phyloP scores from a whole-genome alignment of 352 stramenopile species.

The Stephanocyclus meneghinianus region DNA sequence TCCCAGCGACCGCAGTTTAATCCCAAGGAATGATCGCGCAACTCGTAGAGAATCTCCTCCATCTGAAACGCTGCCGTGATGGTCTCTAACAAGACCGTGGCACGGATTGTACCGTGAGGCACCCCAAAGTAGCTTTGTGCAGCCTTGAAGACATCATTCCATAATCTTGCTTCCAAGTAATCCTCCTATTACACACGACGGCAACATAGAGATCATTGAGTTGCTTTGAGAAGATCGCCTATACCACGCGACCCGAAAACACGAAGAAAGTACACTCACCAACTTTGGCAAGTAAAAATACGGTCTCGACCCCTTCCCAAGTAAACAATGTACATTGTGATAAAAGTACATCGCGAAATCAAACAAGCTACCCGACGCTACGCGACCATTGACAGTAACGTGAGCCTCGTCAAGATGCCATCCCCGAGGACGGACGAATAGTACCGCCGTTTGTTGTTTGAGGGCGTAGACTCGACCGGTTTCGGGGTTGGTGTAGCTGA shows the following conservation, averaged over 20 bases:
- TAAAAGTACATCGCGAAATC: slow-evolving; percentile 96
- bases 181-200: slow-evolving; percentile 77
- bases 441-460: slow-evolving; percentile 83
- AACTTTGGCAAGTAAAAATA: slow-evolving; percentile 97
- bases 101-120: slow-evolving; percentile 88
- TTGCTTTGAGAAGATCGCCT: too few species aligned
- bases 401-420: slow-evolving; percentile 95
- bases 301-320: slow-evolving; percentile 86
- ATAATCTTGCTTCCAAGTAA: slow-evolving; percentile 92
- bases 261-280: neutral
- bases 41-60: slow-evolving; percentile 94
- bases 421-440: slow-evolving; percentile 89
- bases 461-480: slow-evolving; percentile 80
- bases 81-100: slow-evolving; percentile 94
- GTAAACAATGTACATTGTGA: slow-evolving; percentile 90
- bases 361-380: slow-evolving; percentile 91
- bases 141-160: slow-evolving; percentile 95
- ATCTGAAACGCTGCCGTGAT: slow-evolving; percentile 96
- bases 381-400: slow-evolving; percentile 90
- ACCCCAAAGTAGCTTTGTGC: slow-evolving; percentile 90
- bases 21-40: slow-evolving; percentile 92
- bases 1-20: slow-evolving; percentile 97
- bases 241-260: neutral
- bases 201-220: neutral
- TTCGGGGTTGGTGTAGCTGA: slow-evolving; percentile 81